These are phyloP conservation scores for Micractinium sp. DNA, from an alignment of 139 green algal genomes.

Conservation along the genomic window DNA sequence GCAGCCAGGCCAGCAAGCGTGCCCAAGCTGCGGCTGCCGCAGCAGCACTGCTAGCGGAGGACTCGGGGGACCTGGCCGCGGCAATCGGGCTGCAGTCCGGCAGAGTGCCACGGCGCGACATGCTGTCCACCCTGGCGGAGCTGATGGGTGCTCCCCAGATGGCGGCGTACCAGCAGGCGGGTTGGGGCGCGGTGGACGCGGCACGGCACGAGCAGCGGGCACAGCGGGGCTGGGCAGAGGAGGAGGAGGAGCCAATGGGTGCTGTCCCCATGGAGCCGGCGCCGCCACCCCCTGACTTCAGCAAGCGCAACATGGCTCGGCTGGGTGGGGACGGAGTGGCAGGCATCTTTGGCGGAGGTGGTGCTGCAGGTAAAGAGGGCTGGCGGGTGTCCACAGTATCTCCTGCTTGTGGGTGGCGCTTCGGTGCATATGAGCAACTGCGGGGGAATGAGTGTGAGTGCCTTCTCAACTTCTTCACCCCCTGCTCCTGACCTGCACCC, in stretches of 20 bases:
- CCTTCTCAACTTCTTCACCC: not conserved
- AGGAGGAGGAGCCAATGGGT: not conserved
- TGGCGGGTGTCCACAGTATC: not conserved
- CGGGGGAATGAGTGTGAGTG: too few relatives aligned
- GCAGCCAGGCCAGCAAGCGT: not conserved
- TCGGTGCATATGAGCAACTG: not conserved
- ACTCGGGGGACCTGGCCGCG: not conserved
- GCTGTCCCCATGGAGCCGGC: not conserved
- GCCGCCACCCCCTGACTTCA: not conserved
- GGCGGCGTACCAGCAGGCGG: not conserved
- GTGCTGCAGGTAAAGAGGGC: not conserved
- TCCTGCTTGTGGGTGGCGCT: not conserved
- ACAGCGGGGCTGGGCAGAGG: not conserved
- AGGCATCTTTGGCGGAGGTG: not conserved
- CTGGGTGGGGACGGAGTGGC: conserved; percentile 31
- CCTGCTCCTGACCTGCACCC: not conserved
- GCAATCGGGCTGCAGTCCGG: not conserved
- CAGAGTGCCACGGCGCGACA: not conserved
- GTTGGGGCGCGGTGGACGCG: not conserved
- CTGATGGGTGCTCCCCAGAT: not conserved
- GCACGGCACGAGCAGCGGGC: conserved; percentile 2
- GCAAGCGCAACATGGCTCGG: conserved; percentile 1
- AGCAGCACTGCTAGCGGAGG: not conserved
- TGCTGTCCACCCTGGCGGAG: not conserved
- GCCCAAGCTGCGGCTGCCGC: not conserved